Conservation (phyloP, 129 eudicot species). For the Flaveria brownii region DNA sequence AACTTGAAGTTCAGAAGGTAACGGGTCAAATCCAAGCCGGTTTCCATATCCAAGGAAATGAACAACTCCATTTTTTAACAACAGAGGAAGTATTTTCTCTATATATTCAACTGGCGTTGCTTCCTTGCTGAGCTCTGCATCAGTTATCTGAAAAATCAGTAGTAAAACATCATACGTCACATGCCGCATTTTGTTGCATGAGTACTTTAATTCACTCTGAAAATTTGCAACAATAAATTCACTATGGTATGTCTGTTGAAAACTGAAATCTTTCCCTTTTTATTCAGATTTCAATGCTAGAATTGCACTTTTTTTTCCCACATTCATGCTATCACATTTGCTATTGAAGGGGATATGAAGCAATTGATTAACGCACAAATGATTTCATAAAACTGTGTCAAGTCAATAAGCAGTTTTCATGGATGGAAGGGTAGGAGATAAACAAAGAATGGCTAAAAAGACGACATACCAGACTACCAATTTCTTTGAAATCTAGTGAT, state of each 20-base stretch:
- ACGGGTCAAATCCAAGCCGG: conserved; percentile 87
- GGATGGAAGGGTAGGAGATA: background rate
- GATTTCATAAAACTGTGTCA: background rate
- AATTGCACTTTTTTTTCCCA: background rate
- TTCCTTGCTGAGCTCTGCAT: conserved; percentile 84
- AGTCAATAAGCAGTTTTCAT: background rate
- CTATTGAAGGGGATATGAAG: background rate
- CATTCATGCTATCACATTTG: background rate
- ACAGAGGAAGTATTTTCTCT: conserved; percentile 60
- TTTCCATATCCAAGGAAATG: conserved; percentile 97
- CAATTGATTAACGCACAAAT: background rate
- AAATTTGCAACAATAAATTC: background rate
- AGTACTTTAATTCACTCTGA: background rate
- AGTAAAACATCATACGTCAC: background rate
- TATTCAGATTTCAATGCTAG: conserved; percentile 3
- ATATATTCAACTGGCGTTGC: conserved; percentile 69
- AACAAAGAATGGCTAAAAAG: background rate
- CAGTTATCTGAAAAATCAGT: conserved; percentile 67
- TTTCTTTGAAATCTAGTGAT: conserved; percentile 67
- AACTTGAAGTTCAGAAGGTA: conserved; percentile 86
- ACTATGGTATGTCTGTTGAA: background rate
- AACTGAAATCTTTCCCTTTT: background rate
- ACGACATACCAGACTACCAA: conserved; percentile 76
- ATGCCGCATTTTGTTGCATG: background rate
- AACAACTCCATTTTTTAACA: conserved; percentile 63